These are phyloP conservation scores for Penicillium concentricum DNA, from an alignment of 2,329 filamentous ascomycete species.

Conservation along the genomic window DNA sequence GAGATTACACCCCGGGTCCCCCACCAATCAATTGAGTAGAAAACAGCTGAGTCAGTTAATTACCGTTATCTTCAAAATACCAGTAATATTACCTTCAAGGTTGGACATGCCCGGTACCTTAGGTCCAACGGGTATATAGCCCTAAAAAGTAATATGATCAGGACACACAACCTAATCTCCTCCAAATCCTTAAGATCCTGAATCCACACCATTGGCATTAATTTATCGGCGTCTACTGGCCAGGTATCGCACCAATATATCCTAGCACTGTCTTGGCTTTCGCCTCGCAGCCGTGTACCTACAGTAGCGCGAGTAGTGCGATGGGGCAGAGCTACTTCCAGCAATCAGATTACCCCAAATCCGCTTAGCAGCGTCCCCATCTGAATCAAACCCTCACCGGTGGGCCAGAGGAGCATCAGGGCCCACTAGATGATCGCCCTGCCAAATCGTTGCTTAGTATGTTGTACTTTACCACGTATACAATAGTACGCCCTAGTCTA, in stretches of 20 bases:
- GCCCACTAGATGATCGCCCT: constrained; percentile 35
- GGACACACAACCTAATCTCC: constrained; percentile 1
- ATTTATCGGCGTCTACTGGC: constrained; percentile 3
- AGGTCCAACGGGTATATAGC: not conserved
- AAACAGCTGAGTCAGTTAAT: constrained; percentile 15
- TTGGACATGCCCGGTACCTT: constrained; percentile 8
- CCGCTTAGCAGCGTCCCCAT: constrained; percentile 16
- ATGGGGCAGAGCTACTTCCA: constrained; percentile 11
- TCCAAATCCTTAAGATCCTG: not conserved
- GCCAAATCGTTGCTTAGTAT: constrained; percentile 22
- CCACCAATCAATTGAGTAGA: constrained; percentile 16
- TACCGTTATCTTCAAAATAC: not conserved
- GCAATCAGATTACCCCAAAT: constrained; percentile 22
- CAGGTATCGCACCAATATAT: not conserved
- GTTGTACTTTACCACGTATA: constrained; percentile 1
- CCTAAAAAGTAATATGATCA: not conserved
- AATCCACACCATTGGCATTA: constrained; percentile 8
- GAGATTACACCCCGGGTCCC: not conserved
- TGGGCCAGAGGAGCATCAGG: constrained; percentile 10
- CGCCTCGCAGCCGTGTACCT: constrained; percentile 30
- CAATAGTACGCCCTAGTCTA: not conserved
- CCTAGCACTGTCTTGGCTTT: constrained; percentile 19
- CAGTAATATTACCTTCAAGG: not conserved
- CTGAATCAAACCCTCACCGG: constrained; percentile 26
- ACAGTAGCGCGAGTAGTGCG: constrained; percentile 29